phyloP scores from a whole-genome alignment of 129 eudicot species.

The Flaveria bidentis region DNA sequence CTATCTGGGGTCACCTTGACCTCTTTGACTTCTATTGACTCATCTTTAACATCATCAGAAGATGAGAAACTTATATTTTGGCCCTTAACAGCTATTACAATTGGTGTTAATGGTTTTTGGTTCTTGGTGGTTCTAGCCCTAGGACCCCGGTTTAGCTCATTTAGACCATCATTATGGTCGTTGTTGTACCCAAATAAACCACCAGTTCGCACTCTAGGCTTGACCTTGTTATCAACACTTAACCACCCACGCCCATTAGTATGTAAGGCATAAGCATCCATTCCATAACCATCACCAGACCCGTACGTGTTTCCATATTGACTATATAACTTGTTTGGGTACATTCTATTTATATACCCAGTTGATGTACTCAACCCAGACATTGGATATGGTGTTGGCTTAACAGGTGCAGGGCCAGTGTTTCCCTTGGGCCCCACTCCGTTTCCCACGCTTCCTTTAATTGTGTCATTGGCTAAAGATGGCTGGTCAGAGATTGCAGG shows the following conservation, averaged over 20 bases:
- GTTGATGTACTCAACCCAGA: constrained; percentile 34
- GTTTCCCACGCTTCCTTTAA: constrained; percentile 40
- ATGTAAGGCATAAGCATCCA: constrained; percentile 48
- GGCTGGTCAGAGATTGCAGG: constrained; percentile 36
- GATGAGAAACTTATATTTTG: constrained; percentile 37
- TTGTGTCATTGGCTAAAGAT: constrained; percentile 39
- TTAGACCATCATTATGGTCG: constrained; percentile 66
- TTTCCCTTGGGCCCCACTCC: constrained; percentile 49
- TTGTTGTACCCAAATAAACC: constrained; percentile 45
- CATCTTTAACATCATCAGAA: constrained; percentile 3
- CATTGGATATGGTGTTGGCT: constrained; percentile 40
- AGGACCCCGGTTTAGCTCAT: constrained; percentile 79
- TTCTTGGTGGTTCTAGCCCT: constrained; percentile 52
- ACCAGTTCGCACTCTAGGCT: constrained; percentile 62
- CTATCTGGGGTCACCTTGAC: constrained; percentile 38
- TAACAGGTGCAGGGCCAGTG: constrained; percentile 36
- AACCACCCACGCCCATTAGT: too few species aligned
- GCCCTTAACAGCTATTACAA: constrained; percentile 51
- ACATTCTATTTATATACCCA: constrained; percentile 22
- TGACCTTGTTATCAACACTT: constrained; percentile 52
- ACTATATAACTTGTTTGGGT: constrained; percentile 49
- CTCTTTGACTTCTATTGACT: constrained; percentile 28
- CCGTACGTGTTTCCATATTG: constrained; percentile 50
- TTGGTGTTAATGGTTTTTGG: constrained; percentile 36
- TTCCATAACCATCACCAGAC: constrained; percentile 53